Base-by-base conservation (phyloP, 2,329 filamentous ascomycete species). In the Coniochaeta pulveracea region DNA sequence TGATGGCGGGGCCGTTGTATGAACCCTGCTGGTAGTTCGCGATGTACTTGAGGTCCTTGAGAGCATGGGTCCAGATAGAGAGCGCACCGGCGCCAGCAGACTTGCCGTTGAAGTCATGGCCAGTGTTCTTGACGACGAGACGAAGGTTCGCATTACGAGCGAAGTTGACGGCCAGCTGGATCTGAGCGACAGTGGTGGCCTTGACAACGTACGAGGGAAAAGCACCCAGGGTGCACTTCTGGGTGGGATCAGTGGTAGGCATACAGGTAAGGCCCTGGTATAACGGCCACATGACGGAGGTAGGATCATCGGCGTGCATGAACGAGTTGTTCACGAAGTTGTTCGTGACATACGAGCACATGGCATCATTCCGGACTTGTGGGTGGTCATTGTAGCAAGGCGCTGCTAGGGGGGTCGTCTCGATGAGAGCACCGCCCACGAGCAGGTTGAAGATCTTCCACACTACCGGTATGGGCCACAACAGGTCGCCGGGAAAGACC, bases 61-160 rank as follows among this genome's bases (percentile, higher is more conserved):
- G 41, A 19, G 51, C 43, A 38, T 56, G 55, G n/a, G 55, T 57
- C 50, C 54, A 57, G 26, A 60, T 47, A 25, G 48, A 52, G 26
- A 60, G 45, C 1, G 56, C 47, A 2, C 56, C 54, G 34, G 49
- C 55, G 8, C 57, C 56, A 2, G 46, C 48, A n/a, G 47, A 52
- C 32, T 51, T 50, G 19, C 45, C 53, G 21, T 55, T 49, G 40
- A 63, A 67, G 40, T 69, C 64, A 40, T 71, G 67, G 15, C 64
- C 65, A 0, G 67, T 72, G 46, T 69, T 66, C 37, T 58, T 60
- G 33, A 72, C 53, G 26, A 69, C 58, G n/a, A 71, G 48, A 3
- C 66, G 65, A 26, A 70, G 51, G 43, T 68, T 65, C 6, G 52
- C 44, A 17, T 54, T 55, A 6, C 57, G 54, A 10, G 64, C 63